Evolutionary conservation across 768 basidiomycete species (phyloP).

Genomic region (Sporobolomyces pararoseus): DNA sequence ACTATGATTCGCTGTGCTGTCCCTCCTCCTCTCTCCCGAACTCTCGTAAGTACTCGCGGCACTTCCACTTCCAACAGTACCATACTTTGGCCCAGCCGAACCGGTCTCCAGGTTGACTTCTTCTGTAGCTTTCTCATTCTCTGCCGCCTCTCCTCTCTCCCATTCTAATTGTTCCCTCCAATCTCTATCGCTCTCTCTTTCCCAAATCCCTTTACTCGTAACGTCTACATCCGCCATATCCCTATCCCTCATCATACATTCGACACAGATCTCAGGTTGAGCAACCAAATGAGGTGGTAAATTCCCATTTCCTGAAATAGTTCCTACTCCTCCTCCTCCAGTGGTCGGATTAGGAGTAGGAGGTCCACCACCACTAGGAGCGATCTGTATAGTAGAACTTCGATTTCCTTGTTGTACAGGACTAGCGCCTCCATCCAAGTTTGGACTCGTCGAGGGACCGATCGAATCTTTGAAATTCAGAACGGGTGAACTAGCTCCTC

Average conservation of each 20-base stretch:
- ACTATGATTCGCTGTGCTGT: slow-evolving; percentile 6
- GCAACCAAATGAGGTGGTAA: slow-evolving; percentile 39
- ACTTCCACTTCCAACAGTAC: no score
- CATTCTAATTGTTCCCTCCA: slow-evolving; percentile 71
- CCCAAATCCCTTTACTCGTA: slow-evolving; percentile 80
- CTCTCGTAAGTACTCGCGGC: slow-evolving; percentile 27
- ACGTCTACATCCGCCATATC: slow-evolving; percentile 97
- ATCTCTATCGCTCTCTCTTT: slow-evolving; percentile 75
- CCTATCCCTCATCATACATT: slow-evolving; percentile 97
- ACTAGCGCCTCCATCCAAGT: not conserved
- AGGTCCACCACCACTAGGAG: not conserved
- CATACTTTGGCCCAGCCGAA: no score
- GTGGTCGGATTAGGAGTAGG: not conserved
- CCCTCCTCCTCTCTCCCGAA: slow-evolving; percentile 45
- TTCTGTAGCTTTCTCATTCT: not conserved
- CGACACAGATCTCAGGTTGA: slow-evolving; percentile 73
- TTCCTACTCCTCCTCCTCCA: not conserved
- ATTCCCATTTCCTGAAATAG: not conserved
- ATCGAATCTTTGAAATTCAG: not conserved
- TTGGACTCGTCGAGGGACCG: not conserved
- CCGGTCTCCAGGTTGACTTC: not conserved
- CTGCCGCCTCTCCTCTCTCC: slow-evolving; percentile 55
- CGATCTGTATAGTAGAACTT: not conserved
- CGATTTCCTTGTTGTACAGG: not conserved
- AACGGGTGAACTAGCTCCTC: slow-evolving; percentile 2